phyloP scores from a whole-genome alignment of 2,329 filamentous ascomycete genomes.

The Exophiala aquamarina region DNA sequence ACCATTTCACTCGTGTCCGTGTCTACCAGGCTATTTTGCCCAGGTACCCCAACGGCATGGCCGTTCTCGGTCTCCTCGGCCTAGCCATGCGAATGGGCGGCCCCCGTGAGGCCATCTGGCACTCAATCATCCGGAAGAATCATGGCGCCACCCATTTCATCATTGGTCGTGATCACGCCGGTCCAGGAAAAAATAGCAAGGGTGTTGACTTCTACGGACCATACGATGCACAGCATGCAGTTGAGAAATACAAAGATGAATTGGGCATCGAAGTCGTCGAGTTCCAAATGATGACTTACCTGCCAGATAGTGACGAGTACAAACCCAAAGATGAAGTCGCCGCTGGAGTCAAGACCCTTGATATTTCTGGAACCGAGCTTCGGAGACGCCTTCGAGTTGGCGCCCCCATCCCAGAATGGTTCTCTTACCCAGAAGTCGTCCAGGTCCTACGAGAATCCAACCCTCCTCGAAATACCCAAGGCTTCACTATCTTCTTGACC shows the following conservation, averaged over 20 bases:
- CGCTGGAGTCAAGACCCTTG: constrained; percentile 77
- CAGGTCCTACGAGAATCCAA: constrained; percentile 94
- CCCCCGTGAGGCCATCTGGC: constrained; percentile 97
- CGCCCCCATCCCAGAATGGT: constrained; percentile 97
- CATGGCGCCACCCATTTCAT: constrained; percentile 99
- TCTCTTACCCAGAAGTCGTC: constrained; percentile 99
- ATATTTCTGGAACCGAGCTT: constrained; percentile 88
- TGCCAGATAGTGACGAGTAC: constrained; percentile 97
- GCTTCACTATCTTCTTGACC: constrained; percentile 97
- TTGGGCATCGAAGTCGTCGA: constrained; percentile 98
- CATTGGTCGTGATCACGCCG: constrained; percentile 95
- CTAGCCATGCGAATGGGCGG: constrained; percentile 99
- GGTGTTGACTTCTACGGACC: constrained; percentile 97
- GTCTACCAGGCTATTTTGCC: constrained; percentile 97
- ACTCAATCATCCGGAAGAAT: constrained; percentile 99
- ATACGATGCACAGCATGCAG: constrained; percentile 93
- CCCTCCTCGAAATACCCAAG: constrained; percentile 84
- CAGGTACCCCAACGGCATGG: constrained; percentile 98
- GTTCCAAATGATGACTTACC: constrained; percentile 99
- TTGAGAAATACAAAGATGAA: constrained; percentile 95
- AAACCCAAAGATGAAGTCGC: constrained; percentile 86
- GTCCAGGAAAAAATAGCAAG: constrained; percentile 96
- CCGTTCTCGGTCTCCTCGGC: constrained; percentile 88
- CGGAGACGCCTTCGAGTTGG: constrained; percentile 87
- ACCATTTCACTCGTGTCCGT: constrained; percentile 98